phyloP scores from a whole-genome alignment of 2,329 filamentous ascomycete species.

The Davidsoniella australis region DNA sequence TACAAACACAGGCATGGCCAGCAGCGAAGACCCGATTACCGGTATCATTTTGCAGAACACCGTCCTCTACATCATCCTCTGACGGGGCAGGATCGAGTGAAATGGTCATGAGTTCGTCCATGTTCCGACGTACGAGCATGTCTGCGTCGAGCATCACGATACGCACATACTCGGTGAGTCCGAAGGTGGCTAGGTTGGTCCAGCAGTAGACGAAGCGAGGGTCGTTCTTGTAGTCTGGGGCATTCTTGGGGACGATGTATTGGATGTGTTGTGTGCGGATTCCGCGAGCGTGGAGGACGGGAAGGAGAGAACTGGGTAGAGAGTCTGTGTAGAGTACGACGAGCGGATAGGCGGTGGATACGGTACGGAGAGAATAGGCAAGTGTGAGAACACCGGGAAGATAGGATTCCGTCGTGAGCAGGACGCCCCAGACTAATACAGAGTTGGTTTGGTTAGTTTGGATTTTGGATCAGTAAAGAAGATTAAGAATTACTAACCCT shows the following conservation, averaged over 20 bases:
- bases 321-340: conserved; percentile 68
- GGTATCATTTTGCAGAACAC: neutral
- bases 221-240: conserved; percentile 55
- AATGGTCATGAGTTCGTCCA: conserved; percentile 86
- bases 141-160: conserved; percentile 77
- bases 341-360: conserved; percentile 54
- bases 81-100: conserved; percentile 37
- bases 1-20: conserved; percentile 72
- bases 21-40: conserved; percentile 54
- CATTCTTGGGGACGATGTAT: conserved; percentile 51
- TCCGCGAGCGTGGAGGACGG: conserved; percentile 48
- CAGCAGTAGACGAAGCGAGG: conserved; percentile 81
- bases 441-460: neutral
- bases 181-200: conserved; percentile 71
- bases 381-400: conserved; percentile 70
- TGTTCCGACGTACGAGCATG: conserved; percentile 69
- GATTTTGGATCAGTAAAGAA: neutral
- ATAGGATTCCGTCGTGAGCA: conserved; percentile 67
- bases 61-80: neutral
- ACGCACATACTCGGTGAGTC: conserved; percentile 56
- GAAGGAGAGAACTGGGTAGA: conserved; percentile 51
- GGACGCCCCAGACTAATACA: neutral
- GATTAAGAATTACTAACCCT: too few relatives aligned
- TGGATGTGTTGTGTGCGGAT: conserved; percentile 56
- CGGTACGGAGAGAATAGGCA: conserved; percentile 53